A percentile compares a stretch with the other conserved stretches of the same genome.
phyloP scores from a whole-genome alignment of 2,329 filamentous ascomycete species.

The Nectriaceae sp. region DNA sequence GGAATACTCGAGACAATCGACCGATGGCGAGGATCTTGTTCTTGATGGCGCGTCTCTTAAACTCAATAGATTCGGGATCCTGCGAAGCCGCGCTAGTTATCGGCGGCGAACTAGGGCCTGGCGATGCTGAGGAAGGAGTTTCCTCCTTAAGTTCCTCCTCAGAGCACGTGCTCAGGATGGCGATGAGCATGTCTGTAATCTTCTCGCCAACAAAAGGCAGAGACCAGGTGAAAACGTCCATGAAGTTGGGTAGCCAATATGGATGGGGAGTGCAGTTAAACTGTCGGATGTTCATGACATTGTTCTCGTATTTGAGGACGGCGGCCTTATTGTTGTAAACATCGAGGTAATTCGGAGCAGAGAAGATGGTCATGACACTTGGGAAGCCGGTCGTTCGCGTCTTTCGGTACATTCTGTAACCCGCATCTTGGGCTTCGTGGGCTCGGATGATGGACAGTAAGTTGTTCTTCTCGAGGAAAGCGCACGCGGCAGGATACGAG shows the following conservation, averaged over 20 bases:
- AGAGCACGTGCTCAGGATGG: constrained; percentile 97
- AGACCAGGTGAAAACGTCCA: constrained; percentile 99
- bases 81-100: constrained; percentile 31
- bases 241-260: constrained; percentile 99
- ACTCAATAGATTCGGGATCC: constrained; percentile 87
- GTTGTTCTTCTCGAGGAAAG: constrained; percentile 99
- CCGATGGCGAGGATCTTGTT: constrained; percentile 99
- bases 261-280: constrained; percentile 99
- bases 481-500: constrained; percentile 94
- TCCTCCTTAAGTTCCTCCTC: constrained; percentile 96
- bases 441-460: constrained; percentile 94
- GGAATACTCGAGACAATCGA: constrained; percentile 94
- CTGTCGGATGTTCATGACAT: constrained; percentile 99
- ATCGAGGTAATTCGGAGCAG: constrained; percentile 96
- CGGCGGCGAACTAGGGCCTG: constrained; percentile 75
- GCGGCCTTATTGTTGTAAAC: constrained; percentile 99
- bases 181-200: constrained; percentile 99
- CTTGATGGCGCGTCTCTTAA: constrained; percentile 95
- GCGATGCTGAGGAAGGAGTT: constrained; percentile 68
- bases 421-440: constrained; percentile 97
- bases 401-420: constrained; percentile 99
- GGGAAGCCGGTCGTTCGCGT: constrained; percentile 97
- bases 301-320: constrained; percentile 99
- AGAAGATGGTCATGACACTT: constrained; percentile 99
- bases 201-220: constrained; percentile 98